These are phyloP conservation scores for Purpureocillium lavendulum DNA, from an alignment of 2,329 filamentous ascomycete genomes.

Conservation along the genomic window DNA sequence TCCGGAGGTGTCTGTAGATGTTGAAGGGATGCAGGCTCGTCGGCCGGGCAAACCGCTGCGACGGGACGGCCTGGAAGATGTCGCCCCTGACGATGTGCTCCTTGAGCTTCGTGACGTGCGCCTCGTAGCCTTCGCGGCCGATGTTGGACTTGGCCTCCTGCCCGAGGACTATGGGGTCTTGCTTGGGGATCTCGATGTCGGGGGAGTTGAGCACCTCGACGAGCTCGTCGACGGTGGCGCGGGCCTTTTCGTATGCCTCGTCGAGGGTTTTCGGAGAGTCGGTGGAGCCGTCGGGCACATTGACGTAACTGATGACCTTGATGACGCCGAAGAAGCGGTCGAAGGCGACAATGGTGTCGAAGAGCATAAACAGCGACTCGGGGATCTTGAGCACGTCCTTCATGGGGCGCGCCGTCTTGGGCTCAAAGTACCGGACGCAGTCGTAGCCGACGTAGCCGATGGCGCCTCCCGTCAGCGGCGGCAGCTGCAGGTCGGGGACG, in stretches of 20 bases:
- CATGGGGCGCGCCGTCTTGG: constrained; percentile 83
- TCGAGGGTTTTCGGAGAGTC: constrained; percentile 43
- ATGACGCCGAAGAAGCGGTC: constrained; percentile 91
- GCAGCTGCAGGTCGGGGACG: constrained; percentile 74
- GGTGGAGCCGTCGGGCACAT: constrained; percentile 48
- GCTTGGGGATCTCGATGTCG: constrained; percentile 68
- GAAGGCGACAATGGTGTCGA: constrained; percentile 87
- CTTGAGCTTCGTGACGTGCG: constrained; percentile 79
- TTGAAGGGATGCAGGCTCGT: constrained; percentile 95
- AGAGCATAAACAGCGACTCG: constrained; percentile 95
- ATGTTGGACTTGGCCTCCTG: constrained; percentile 89
- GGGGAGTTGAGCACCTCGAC: constrained; percentile 65
- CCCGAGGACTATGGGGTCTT: constrained; percentile 62
- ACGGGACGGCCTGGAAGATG: constrained; percentile 96
- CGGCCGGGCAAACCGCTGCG: constrained; percentile 82
- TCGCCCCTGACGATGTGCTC: constrained; percentile 85
- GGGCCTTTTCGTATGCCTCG: constrained; percentile 58
- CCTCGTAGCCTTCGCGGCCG: constrained; percentile 79
- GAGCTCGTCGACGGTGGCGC: constrained; percentile 53
- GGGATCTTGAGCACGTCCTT: constrained; percentile 84
- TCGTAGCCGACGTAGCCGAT: constrained; percentile 98
- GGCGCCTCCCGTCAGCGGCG: constrained; percentile 81
- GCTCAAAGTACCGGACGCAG: constrained; percentile 96
- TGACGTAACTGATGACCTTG: constrained; percentile 87
- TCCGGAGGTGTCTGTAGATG: constrained; percentile 90